Percentiles rank a stretch among this genome's conserved stretches.
Conservation (phyloP, 2,329 filamentous ascomycete genomes). For the Hymenoscyphus albidus region DNA sequence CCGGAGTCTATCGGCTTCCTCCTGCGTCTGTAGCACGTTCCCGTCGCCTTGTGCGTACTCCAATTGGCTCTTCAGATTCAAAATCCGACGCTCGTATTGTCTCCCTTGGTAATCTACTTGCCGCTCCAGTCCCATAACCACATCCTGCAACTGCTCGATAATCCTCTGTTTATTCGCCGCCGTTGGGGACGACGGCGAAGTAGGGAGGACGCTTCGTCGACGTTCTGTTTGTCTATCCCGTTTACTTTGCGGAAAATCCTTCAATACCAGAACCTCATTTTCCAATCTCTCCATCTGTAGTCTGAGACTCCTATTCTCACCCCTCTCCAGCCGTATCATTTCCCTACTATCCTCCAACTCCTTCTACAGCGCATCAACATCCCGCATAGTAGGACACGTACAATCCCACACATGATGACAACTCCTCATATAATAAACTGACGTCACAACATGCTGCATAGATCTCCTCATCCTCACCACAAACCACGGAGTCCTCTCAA, state of each 20-base stretch:
- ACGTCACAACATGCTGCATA: not conserved
- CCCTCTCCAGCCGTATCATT: not conserved
- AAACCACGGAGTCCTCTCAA: not conserved
- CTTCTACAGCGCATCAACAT: not conserved
- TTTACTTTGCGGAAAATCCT: no score
- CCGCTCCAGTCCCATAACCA: not conserved
- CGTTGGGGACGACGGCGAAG: not conserved
- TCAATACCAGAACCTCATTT: not conserved
- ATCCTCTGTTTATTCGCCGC: not conserved
- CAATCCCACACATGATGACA: constrained; percentile 10
- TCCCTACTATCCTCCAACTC: not conserved
- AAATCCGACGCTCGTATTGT: not conserved
- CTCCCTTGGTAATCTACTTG: not conserved
- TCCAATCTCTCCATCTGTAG: not conserved
- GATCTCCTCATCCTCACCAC: not conserved
- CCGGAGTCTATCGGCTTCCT: constrained; percentile 2
- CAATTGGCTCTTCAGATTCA: constrained; percentile 5
- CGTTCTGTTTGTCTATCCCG: no score
- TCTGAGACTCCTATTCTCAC: not conserved
- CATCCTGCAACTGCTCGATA: not conserved
- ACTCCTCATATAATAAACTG: not conserved
- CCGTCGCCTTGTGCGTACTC: constrained; percentile 3
- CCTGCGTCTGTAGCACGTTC: not conserved
- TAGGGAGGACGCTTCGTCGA: no score
- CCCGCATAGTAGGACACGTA: not conserved